These are phyloP conservation scores for Verticillium zaregamsianum DNA, from an alignment of 2,329 filamentous ascomycete species.

Conservation along the genomic window DNA sequence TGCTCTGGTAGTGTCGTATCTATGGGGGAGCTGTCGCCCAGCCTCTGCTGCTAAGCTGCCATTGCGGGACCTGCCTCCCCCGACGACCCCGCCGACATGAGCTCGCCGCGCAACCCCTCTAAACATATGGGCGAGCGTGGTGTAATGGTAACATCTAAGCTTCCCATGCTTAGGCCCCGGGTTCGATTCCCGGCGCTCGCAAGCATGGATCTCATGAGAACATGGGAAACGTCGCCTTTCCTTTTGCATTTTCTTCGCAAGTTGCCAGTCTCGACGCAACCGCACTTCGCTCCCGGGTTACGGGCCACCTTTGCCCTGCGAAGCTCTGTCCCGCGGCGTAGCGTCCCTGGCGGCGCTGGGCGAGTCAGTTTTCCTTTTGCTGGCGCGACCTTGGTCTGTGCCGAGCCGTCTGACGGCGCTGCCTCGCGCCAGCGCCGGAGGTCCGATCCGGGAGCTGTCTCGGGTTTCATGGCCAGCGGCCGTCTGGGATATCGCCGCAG, in stretches of 20 bases:
- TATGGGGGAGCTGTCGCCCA: no score
- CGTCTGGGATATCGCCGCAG: background rate
- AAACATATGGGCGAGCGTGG: conserved; percentile 1
- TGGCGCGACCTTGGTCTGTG: background rate
- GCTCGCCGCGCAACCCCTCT: background rate
- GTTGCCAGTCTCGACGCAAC: background rate
- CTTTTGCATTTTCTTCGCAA: background rate
- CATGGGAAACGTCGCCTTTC: background rate
- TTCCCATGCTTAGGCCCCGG: conserved; percentile 15
- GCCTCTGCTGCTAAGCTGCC: no score
- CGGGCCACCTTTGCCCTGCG: no score
- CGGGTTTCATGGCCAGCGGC: background rate
- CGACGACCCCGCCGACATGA: background rate
- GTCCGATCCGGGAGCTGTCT: background rate
- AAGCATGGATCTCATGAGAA: conserved; percentile 1
- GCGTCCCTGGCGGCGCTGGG: background rate
- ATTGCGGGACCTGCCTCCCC: background rate
- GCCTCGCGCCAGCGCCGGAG: background rate
- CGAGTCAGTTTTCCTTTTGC: background rate
- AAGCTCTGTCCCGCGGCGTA: background rate
- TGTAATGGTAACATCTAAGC: conserved; percentile 16
- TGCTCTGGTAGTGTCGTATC: background rate
- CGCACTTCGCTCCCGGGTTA: no score
- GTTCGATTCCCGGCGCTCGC: conserved; percentile 15
- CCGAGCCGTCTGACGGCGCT: background rate